These are phyloP conservation scores for Hygrophila difformis DNA, from an alignment of 257 asterid species.

Conservation along the genomic window DNA sequence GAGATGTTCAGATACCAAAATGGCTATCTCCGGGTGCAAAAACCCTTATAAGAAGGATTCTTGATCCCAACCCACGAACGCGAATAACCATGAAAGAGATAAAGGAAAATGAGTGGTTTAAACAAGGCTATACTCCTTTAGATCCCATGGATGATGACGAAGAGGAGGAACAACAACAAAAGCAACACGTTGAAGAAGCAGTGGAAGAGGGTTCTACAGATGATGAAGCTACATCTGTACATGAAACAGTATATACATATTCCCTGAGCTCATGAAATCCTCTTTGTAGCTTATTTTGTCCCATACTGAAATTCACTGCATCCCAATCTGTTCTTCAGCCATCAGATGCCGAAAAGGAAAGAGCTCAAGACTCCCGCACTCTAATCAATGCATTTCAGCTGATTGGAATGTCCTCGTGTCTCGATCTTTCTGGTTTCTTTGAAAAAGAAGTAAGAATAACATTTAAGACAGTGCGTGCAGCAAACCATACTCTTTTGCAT, in stretches of 20 bases:
- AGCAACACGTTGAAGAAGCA: too few relatives aligned
- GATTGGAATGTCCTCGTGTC: slow-evolving; percentile 68
- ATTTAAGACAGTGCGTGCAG: neutral
- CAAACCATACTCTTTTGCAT: neutral
- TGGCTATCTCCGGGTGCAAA: slow-evolving; percentile 90
- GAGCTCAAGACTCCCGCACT: slow-evolving; percentile 30
- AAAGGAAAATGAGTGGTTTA: slow-evolving; percentile 78
- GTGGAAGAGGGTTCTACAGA: slow-evolving; percentile 32
- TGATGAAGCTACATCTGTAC: slow-evolving; percentile 40
- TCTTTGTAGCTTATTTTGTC: slow-evolving; percentile 11
- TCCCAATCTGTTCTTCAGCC: slow-evolving; percentile 21
- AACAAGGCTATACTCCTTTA: slow-evolving; percentile 56
- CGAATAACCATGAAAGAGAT: slow-evolving; percentile 63
- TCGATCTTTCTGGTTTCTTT: slow-evolving; percentile 69
- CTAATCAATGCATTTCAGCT: slow-evolving; percentile 62
- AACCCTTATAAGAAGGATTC: slow-evolving; percentile 70
- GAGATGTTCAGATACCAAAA: slow-evolving; percentile 76
- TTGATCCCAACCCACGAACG: slow-evolving; percentile 81
- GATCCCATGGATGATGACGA: slow-evolving; percentile 49
- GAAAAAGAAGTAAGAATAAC: slow-evolving; percentile 48
- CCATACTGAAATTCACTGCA: neutral
- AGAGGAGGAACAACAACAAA: slow-evolving; percentile 20
- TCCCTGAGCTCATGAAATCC: neutral
- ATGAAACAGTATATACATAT: slow-evolving; percentile 36
- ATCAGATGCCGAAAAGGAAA: slow-evolving; percentile 46